These are phyloP conservation scores for Phyllosticta paracitricarpa DNA, from an alignment of 2,329 filamentous ascomycete genomes.

Conservation along the genomic window DNA sequence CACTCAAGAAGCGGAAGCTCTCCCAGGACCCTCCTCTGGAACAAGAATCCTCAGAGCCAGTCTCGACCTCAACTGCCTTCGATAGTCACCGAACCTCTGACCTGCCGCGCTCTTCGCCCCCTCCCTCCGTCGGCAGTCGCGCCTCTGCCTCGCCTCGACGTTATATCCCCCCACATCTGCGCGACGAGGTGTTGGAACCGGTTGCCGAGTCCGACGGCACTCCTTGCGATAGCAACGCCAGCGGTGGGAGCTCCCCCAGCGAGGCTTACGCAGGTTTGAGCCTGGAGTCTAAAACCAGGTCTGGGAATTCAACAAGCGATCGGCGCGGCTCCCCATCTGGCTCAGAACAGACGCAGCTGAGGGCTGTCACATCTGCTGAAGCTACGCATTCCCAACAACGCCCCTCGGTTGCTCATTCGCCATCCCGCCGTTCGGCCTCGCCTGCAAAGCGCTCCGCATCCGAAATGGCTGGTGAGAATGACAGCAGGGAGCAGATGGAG, in stretches of 20 bases:
- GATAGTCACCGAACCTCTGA: slow-evolving; percentile 12
- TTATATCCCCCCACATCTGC: slow-evolving; percentile 47
- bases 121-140: slow-evolving; percentile 15
- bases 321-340: slow-evolving; percentile 16
- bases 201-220: slow-evolving; percentile 18
- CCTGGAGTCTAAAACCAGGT: slow-evolving; percentile 30
- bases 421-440: slow-evolving; percentile 36
- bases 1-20: slow-evolving; percentile 39
- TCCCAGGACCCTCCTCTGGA: slow-evolving; percentile 18
- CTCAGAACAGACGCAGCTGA: slow-evolving; percentile 5
- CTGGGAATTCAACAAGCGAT: slow-evolving; percentile 16
- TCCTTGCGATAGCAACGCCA: slow-evolving; percentile 25
- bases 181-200: slow-evolving; percentile 38
- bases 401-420: slow-evolving; percentile 7
- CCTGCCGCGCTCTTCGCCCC: slow-evolving; percentile 28
- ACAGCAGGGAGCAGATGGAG: slow-evolving; percentile 23
- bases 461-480: slow-evolving; percentile 38
- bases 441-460: slow-evolving; percentile 47
- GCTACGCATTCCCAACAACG: not conserved
- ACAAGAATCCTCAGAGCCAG: slow-evolving; percentile 12
- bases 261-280: slow-evolving; percentile 44
- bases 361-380: not conserved
- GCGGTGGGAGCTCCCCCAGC: slow-evolving; percentile 38
- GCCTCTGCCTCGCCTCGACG: slow-evolving; percentile 31
- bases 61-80: slow-evolving; percentile 9